Conservation (phyloP, 768 basidiomycete genomes). For the Mycena epipterygia region DNA sequence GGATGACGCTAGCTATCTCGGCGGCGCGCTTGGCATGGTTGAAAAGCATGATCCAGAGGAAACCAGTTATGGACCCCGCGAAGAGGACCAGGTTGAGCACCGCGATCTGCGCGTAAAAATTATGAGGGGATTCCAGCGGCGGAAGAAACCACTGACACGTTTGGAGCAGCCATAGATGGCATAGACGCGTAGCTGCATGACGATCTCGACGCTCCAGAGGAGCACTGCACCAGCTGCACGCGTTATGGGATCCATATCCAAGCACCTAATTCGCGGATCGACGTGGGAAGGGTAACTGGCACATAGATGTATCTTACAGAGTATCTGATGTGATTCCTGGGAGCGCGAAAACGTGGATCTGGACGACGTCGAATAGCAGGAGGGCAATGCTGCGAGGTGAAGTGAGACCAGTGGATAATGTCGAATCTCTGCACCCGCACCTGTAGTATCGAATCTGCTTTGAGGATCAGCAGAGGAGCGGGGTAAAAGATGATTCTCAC, state of each 20-base stretch:
- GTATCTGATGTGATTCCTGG: conserved; percentile 53
- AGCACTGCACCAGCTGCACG: conserved; percentile 59
- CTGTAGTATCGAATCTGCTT: conserved; percentile 60
- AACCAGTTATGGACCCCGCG: conserved; percentile 54
- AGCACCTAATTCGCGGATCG: conserved; percentile 53
- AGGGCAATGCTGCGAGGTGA: conserved; percentile 51
- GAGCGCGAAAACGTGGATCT: conserved; percentile 58
- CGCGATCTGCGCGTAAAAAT: conserved; percentile 46
- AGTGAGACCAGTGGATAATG: background rate
- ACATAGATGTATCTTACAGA: conserved; percentile 45
- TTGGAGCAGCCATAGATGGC: conserved; percentile 57
- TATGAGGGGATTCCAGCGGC: background rate
- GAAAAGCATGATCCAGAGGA: conserved; percentile 56
- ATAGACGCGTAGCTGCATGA: conserved; percentile 63
- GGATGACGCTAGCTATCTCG: conserved; percentile 53
- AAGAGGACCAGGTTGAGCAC: conserved; percentile 56
- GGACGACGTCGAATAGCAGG: conserved; percentile 58
- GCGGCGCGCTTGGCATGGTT: conserved; percentile 52
- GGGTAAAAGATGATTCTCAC: conserved; percentile 8
- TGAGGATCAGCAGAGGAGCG: background rate
- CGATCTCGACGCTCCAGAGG: conserved; percentile 63
- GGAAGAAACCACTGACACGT: conserved; percentile 45
- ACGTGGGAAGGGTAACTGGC: background rate
- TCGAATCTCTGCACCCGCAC: background rate
- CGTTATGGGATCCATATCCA: conserved; percentile 59